Evolutionary conservation across 1,284 basidiomycete species (phyloP), one percentile per base, ranked within the genome.

Genomic region (Heliocybe sulcata): DNA sequence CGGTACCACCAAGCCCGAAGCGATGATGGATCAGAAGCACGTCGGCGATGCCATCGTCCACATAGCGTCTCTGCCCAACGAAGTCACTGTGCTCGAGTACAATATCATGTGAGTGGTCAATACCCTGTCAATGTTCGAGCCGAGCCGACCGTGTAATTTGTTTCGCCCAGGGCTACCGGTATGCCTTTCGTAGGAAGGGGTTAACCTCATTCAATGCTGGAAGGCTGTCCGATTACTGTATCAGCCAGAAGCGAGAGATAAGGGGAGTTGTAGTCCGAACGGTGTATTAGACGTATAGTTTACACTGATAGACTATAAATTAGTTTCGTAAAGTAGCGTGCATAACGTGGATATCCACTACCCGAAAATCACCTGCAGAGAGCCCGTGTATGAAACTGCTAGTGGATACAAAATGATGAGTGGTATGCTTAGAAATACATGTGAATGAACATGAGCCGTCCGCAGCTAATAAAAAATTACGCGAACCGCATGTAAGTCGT

Each of bases 31-130:
- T 56, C 82, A 81, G 3, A 67, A 80, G 56, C 80, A 91, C 62
- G 89, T 93, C 42, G 90, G 82, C 0, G 74, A 82, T 55, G 77
- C 84, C 1, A 70, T 93, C 51, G 83, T 87, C 3, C 82, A 90
- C 63, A 78, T 92, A 55, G 86, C 87, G 0, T 72, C 72, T 31
- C 71, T 93, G 38, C 87, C 87, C 0, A 75, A 77, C 16, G 77
- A 83, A 52, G 85, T 89, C 1, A 84, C 86, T 25, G 79, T 92
- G 52, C 76, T 91, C 45, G 78, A 84, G 31, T 76, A 87, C 63
- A 86, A 80, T 50, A 83, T 92, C 64, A 85, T 91, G 89, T 90
- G 61, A 61, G 87, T 75, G 14, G 14, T 4, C 27, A 26, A 11
- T 33, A 23, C 6, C 42, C 47, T 25, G n/a, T 47, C 45, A 10